A percentile compares a stretch with the other conserved stretches of the same genome.
These are phyloP conservation scores for Euphorbia lathyris DNA, from an alignment of 345 rosid genomes.

Conservation along the genomic window DNA sequence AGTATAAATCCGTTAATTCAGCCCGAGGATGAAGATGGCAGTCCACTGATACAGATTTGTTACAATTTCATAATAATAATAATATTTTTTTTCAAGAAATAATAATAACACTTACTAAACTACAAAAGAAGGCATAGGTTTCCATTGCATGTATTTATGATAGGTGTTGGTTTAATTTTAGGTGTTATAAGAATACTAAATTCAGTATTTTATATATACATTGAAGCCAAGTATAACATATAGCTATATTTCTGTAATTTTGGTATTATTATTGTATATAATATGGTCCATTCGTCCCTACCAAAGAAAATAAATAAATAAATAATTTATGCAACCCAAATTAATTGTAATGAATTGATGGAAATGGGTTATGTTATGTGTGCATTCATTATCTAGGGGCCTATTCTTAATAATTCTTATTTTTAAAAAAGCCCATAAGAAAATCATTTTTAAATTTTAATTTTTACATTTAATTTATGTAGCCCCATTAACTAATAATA, in stretches of 20 bases:
- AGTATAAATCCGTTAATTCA: too few relatives aligned
- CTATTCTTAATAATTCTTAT: not conserved
- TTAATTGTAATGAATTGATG: not conserved
- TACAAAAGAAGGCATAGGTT: not conserved
- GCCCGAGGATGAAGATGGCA: too few relatives aligned
- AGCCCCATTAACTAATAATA: constrained; percentile 23
- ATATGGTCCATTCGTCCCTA: not conserved
- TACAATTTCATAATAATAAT: too few relatives aligned
- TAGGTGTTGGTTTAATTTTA: not conserved
- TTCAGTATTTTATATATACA: not conserved
- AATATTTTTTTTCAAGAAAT: too few relatives aligned
- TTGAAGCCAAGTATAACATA: too few relatives aligned
- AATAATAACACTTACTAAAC: too few relatives aligned
- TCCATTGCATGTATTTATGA: not conserved
- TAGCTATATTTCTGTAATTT: not conserved
- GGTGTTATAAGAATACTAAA: not conserved
- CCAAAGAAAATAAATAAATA: too few relatives aligned
- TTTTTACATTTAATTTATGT: constrained; percentile 14
- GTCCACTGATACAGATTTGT: too few relatives aligned
- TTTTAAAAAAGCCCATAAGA: too few relatives aligned
- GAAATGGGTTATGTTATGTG: not conserved
- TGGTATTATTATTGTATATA: not conserved
- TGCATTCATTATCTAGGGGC: not conserved
- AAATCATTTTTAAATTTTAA: too few relatives aligned
- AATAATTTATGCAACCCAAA: not conserved